A percentile compares a stretch with the other conserved stretches of the same genome.
phyloP scores from a whole-genome alignment of 345 rosid genomes.

The Pugionium cornutum region DNA sequence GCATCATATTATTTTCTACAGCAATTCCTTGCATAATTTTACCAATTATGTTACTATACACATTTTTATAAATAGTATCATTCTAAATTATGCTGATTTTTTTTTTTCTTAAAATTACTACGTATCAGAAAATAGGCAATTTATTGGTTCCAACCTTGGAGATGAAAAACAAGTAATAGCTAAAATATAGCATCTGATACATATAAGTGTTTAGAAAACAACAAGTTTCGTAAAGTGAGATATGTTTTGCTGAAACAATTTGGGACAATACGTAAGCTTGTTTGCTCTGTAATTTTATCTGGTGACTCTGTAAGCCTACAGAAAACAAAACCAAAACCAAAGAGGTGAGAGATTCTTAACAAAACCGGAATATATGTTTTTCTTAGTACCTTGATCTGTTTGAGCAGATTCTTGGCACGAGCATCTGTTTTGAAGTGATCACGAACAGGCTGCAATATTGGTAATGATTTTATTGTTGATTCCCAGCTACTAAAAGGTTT shows the following conservation, averaged over 20 bases:
- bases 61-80: too few species aligned
- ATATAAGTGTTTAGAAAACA: not conserved
- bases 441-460: slow-evolving; percentile 68
- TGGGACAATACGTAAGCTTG: not conserved
- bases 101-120: too few species aligned
- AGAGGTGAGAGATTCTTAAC: not conserved
- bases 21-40: too few species aligned
- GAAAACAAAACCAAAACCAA: not conserved
- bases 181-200: not conserved
- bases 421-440: slow-evolving; percentile 63
- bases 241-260: not conserved
- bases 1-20: too few species aligned
- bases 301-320: slow-evolving; percentile 63
- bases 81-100: too few species aligned
- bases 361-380: slow-evolving; percentile 3
- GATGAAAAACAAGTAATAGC: not conserved
- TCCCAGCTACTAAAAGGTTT: not conserved
- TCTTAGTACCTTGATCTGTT: slow-evolving; percentile 68
- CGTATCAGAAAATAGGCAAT: too few species aligned
- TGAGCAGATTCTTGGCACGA: slow-evolving; percentile 66
- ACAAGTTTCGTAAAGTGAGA: not conserved
- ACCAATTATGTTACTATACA: too few species aligned
- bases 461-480: not conserved
- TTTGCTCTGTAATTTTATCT: slow-evolving; percentile 39
- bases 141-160: not conserved